Percentiles rank a stretch among this genome's conserved stretches.
These are phyloP conservation scores for Akebia trifoliata DNA, from an alignment of 164 flowering plant species.

Conservation along the genomic window DNA sequence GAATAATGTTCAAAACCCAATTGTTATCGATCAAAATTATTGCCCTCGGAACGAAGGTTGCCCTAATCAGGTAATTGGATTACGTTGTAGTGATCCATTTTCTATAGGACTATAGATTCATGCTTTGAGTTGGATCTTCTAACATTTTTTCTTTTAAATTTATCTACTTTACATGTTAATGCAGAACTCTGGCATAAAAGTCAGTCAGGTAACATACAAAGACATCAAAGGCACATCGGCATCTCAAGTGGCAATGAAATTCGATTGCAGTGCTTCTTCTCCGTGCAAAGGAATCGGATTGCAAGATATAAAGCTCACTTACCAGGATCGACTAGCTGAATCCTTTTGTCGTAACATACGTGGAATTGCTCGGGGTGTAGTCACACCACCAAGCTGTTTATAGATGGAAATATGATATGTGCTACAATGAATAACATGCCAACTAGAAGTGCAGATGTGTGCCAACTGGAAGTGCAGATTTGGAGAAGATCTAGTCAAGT, in stretches of 20 bases:
- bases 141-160: neutral
- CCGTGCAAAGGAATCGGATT: constrained; percentile 23
- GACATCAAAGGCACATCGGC: constrained; percentile 24
- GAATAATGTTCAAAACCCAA: constrained; percentile 30
- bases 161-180: neutral
- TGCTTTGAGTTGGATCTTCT: too few species aligned
- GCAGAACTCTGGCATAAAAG: constrained; percentile 35
- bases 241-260: constrained; percentile 22
- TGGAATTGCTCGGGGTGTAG: constrained; percentile 14
- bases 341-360: constrained; percentile 10
- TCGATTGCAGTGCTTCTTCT: constrained; percentile 22
- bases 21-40: constrained; percentile 38
- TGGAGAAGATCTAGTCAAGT: too few species aligned
- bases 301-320: constrained; percentile 21
- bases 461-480: too few species aligned
- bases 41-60: constrained; percentile 31
- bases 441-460: too few species aligned
- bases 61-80: constrained; percentile 35
- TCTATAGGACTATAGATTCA: too few species aligned
- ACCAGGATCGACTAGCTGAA: constrained; percentile 13
- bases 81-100: neutral
- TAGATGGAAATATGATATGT: neutral
- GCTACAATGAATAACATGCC: too few species aligned
- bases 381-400: constrained; percentile 20
- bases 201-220: constrained; percentile 21